phyloP scores from a whole-genome alignment of 2,329 filamentous ascomycete genomes.

The Hymenoscyphus fructigenus region DNA sequence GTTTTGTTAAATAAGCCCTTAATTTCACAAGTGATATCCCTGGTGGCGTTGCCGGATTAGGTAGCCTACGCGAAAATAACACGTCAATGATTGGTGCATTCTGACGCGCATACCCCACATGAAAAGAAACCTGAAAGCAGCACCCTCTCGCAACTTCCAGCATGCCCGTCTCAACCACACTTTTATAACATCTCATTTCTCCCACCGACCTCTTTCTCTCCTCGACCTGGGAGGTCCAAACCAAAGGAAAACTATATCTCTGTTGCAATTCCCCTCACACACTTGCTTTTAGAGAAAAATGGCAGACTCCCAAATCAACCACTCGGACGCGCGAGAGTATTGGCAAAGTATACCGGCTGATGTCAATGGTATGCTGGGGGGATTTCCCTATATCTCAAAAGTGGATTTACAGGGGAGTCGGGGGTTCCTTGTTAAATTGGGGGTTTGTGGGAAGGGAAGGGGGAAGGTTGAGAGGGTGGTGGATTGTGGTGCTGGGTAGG shows the following conservation, averaged over 20 bases:
- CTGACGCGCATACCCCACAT: no score
- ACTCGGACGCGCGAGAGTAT: constrained; percentile 40
- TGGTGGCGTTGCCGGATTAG: no score
- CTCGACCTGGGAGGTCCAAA: neutral
- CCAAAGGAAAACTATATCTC: no score
- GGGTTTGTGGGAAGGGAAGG: constrained; percentile 38
- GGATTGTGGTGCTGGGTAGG: constrained; percentile 43
- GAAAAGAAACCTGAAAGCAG: no score
- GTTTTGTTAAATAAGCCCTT: no score
- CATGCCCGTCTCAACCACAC: no score
- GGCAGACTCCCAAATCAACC: constrained; percentile 35
- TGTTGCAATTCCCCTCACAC: neutral
- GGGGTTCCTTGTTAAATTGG: constrained; percentile 68
- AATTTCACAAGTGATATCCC: no score
- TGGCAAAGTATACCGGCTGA: constrained; percentile 53
- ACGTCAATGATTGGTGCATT: no score
- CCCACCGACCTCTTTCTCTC: neutral
- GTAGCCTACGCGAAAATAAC: no score
- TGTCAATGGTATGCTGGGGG: constrained; percentile 78
- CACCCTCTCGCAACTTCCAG: no score
- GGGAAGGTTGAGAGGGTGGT: constrained; percentile 39
- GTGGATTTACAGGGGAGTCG: constrained; percentile 70
- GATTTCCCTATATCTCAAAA: constrained; percentile 64
- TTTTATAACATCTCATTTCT: no score
- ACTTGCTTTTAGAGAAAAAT: constrained; percentile 13